These are phyloP conservation scores for Calycina herbarum DNA, from an alignment of 2,329 filamentous ascomycete species.

Conservation along the genomic window DNA sequence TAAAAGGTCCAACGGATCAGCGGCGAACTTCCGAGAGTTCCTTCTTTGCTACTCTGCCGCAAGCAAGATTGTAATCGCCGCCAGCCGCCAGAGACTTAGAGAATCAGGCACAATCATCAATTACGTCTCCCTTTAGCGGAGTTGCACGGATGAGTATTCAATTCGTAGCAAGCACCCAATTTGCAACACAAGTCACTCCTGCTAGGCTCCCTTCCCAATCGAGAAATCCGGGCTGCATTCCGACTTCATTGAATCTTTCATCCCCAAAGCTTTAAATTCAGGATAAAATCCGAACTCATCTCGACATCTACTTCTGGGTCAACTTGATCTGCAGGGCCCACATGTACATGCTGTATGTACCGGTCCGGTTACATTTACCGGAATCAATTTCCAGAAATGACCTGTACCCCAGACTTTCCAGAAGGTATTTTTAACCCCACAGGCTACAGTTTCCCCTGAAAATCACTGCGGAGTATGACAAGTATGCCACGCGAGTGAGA, in stretches of 20 bases:
- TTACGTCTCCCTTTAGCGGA: background rate
- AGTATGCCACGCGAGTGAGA: conserved; percentile 10
- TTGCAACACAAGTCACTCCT: background rate
- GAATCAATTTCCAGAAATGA: background rate
- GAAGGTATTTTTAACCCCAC: conserved; percentile 13
- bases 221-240: background rate
- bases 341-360: conserved; percentile 1
- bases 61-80: background rate
- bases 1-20: conserved; percentile 15
- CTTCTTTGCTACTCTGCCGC: conserved; percentile 3
- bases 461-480: conserved; percentile 6
- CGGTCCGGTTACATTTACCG: background rate
- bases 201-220: background rate
- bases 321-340: conserved; percentile 7
- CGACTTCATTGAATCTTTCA: background rate
- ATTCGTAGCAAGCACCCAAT: background rate
- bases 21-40: background rate
- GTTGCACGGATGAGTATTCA: background rate
- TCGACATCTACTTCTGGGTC: background rate
- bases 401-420: conserved; percentile 14
- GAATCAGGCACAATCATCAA: conserved; percentile 4
- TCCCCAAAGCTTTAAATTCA: background rate
- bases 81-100: background rate
- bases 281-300: too few relatives aligned
- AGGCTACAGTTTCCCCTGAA: conserved; percentile 8